Base-by-base conservation (phyloP, 805 yeast species). In the Pichia pseudocactophila region DNA sequence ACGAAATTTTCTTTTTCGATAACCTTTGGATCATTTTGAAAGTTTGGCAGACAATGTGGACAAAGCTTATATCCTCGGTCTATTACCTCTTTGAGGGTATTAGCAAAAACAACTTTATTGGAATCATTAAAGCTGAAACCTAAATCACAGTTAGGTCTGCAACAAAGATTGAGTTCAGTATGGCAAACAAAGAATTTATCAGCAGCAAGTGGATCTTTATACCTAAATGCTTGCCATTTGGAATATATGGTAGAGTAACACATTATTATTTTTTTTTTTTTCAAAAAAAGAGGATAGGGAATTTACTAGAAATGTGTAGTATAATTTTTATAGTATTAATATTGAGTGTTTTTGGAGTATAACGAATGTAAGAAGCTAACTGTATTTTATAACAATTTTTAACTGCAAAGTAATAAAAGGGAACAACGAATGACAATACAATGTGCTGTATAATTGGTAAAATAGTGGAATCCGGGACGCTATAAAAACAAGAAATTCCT, bases 141-240 rank as follows among this genome's bases (percentile, higher is more conserved):
- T 46, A 58, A 42, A 43, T 77, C 84, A 58, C 89, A 82, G 53
- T 76, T 80, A 6, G 89, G 87, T 39, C 85, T 74, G 50, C 88
- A 81, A 39, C 73, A 70, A n/a, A 53, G 50, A 42, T 64, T 63
- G 20, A 59, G 58, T 26, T 61, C 56, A 44, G 63, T 63, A 55
- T 71, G 69, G 51, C 77, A 68, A 18, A 76, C 81, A 38, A 66
- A 61, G 50, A 80, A 81, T 20, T 74, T 62, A 34, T 73, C 73
- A 0, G 80, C 71, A 11, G 84, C 80, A 51, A 75, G 76, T 1
- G 86, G 83, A 53, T 80, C 86, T 45, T 72, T 66, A 57, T 75
- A 76, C 52, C 76, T 79, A 57, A 76, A 78, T 1, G 84, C 84
- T 40, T 70, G 74, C 80, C 80, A 74, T 53, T 69, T 76, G 33